Percentiles rank a stretch among this genome's conserved stretches.
These are phyloP conservation scores for Diaporthe amygdali DNA, from an alignment of 2,329 filamentous ascomycete genomes.

Conservation along the genomic window DNA sequence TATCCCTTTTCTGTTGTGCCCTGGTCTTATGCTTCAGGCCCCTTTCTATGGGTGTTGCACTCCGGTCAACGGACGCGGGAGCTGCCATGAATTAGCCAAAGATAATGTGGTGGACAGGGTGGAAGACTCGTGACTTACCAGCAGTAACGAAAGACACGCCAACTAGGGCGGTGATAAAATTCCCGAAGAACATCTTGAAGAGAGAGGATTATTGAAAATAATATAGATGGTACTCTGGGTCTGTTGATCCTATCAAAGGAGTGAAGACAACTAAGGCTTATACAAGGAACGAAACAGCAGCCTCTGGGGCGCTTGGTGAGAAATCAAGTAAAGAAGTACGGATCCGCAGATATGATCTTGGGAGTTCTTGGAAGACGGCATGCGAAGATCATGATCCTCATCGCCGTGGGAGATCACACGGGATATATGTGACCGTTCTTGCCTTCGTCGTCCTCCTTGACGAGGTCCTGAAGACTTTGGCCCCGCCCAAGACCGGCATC, in stretches of 20 bases:
- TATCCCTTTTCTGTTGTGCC: conserved; percentile 31
- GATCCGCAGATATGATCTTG: conserved; percentile 6
- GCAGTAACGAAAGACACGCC: conserved; percentile 35
- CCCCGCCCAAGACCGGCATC: neutral
- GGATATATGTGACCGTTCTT: conserved; percentile 14
- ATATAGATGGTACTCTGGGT: neutral
- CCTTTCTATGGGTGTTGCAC: conserved; percentile 23
- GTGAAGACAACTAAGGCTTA: conserved; percentile 2
- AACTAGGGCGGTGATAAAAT: conserved; percentile 34
- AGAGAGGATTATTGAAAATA: neutral
- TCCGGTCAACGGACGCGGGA: conserved; percentile 29
- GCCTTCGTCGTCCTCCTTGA: neutral
- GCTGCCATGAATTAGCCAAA: conserved; percentile 28
- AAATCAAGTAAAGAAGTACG: neutral
- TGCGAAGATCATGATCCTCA: conserved; percentile 25
- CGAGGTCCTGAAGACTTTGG: neutral
- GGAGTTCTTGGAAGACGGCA: conserved; percentile 17
- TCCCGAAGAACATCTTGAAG: conserved; percentile 33
- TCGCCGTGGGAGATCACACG: neutral
- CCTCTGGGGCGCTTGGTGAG: conserved; percentile 24
- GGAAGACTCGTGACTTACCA: conserved; percentile 28
- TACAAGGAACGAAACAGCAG: conserved; percentile 23
- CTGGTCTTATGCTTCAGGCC: conserved; percentile 31
- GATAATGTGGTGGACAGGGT: neutral
- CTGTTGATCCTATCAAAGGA: conserved; percentile 19